Conservation (phyloP, 768 basidiomycete genomes). For the Pulveroboletus sp. region DNA sequence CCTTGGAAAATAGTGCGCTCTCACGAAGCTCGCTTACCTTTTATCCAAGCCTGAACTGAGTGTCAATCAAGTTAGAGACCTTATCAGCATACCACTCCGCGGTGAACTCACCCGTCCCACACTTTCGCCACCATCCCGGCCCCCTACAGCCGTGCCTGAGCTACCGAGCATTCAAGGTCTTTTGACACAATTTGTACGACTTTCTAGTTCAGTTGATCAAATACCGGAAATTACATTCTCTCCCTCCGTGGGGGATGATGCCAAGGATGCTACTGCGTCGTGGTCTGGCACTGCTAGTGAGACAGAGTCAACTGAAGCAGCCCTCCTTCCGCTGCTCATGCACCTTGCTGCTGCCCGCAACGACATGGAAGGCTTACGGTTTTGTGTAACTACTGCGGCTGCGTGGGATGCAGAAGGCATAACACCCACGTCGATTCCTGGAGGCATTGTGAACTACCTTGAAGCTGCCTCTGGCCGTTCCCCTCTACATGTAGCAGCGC, state of each 20-base stretch:
- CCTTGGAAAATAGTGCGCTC: conserved; percentile 61
- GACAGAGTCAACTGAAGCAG: conserved; percentile 62
- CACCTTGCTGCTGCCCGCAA: conserved; percentile 74
- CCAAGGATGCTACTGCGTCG: conserved; percentile 47
- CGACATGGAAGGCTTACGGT: conserved; percentile 57
- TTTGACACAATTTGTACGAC: conserved; percentile 63
- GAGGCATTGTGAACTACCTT: conserved; percentile 69
- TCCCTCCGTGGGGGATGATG: conserved; percentile 35
- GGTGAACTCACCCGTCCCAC: conserved; percentile 76
- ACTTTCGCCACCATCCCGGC: conserved; percentile 41
- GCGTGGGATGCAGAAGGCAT: conserved; percentile 23
- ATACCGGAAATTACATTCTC: conserved; percentile 36
- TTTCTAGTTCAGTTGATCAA: conserved; percentile 44
- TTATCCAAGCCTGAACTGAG: conserved; percentile 81
- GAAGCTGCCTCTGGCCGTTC: conserved; percentile 69
- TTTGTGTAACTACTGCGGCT: conserved; percentile 45
- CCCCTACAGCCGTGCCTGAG: conserved; percentile 38
- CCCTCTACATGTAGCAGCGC: conserved; percentile 73
- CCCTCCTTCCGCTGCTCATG: conserved; percentile 71
- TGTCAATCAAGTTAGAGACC: conserved; percentile 60
- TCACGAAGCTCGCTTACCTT: conserved; percentile 86
- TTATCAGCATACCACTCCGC: conserved; percentile 76
- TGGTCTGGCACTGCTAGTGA: conserved; percentile 82
- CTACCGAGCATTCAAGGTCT: conserved; percentile 61
- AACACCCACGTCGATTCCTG: conserved; percentile 38